phyloP scores from a whole-genome alignment of 2,329 filamentous ascomycete species.

The Colletotrichum magnum region DNA sequence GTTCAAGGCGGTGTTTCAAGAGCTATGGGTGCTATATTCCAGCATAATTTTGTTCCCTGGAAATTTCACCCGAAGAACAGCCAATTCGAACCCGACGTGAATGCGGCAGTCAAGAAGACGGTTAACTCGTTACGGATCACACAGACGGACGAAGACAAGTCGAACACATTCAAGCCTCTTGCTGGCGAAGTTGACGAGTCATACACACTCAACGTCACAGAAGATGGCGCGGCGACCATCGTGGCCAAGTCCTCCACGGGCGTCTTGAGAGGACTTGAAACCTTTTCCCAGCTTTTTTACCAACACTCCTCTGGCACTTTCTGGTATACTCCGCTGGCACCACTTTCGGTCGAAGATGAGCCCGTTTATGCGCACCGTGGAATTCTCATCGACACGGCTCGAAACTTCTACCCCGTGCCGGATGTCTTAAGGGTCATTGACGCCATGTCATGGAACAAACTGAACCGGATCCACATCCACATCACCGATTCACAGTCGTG shows the following conservation, averaged over 20 bases:
- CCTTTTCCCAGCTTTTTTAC: slow-evolving; percentile 86
- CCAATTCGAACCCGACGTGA: slow-evolving; percentile 73
- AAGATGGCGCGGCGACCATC: slow-evolving; percentile 73
- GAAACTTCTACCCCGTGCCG: slow-evolving; percentile 77
- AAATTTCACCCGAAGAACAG: slow-evolving; percentile 77
- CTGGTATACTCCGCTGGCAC: slow-evolving; percentile 80
- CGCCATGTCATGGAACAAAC: slow-evolving; percentile 82
- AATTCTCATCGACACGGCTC: slow-evolving; percentile 82
- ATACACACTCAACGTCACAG: slow-evolving; percentile 75
- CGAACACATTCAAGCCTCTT: slow-evolving; percentile 71
- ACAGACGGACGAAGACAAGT: slow-evolving; percentile 69
- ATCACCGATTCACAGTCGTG: slow-evolving; percentile 88
- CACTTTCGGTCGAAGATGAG: slow-evolving; percentile 78
- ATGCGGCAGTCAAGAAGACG: slow-evolving; percentile 56
- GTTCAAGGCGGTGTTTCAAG: slow-evolving; percentile 71
- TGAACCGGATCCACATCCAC: slow-evolving; percentile 87
- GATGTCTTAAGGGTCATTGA: slow-evolving; percentile 84
- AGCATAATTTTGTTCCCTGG: slow-evolving; percentile 82
- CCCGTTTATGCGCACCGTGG: slow-evolving; percentile 85
- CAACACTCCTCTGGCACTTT: slow-evolving; percentile 70
- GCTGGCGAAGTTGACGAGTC: slow-evolving; percentile 80
- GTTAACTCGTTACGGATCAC: slow-evolving; percentile 74
- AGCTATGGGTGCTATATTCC: slow-evolving; percentile 74
- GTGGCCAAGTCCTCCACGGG: slow-evolving; percentile 77
- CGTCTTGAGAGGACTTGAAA: slow-evolving; percentile 79